Conservation (phyloP, 2,329 filamentous ascomycete species). For the Didymella segeticola region DNA sequence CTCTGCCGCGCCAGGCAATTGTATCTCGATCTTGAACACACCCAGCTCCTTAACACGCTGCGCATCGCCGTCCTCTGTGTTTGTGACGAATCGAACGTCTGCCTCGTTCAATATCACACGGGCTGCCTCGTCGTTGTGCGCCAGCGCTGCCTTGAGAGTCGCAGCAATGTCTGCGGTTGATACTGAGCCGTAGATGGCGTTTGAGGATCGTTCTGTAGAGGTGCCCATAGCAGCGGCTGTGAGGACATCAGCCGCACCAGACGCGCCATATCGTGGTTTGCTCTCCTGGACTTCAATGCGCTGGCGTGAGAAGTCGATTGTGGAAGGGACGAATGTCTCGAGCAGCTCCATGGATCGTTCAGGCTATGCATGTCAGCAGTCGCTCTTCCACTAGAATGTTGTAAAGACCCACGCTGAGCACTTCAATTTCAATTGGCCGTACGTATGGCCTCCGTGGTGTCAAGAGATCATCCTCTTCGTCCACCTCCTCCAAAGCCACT, state of each 20-base stretch:
- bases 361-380: constrained; percentile 43
- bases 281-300: constrained; percentile 48
- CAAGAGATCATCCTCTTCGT: constrained; percentile 29
- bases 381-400: too few relatives aligned
- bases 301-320: constrained; percentile 57
- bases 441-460: constrained; percentile 35
- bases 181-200: constrained; percentile 61
- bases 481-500: constrained; percentile 37
- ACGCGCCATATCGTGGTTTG: constrained; percentile 42
- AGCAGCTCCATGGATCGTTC: constrained; percentile 56
- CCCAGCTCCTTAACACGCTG: constrained; percentile 61
- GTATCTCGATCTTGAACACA: constrained; percentile 60
- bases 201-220: constrained; percentile 34
- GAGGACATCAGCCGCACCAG: constrained; percentile 45
- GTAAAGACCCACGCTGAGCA: constrained; percentile 46
- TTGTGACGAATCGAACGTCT: constrained; percentile 58
- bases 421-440: constrained; percentile 50
- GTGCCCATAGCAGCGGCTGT: constrained; percentile 42
- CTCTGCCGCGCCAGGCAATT: constrained; percentile 55
- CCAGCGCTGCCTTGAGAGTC: constrained; percentile 57
- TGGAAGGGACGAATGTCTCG: constrained; percentile 55
- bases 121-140: constrained; percentile 59
- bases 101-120: constrained; percentile 57
- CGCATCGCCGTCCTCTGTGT: constrained; percentile 44
- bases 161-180: constrained; percentile 60